Evolutionary conservation across 2,329 filamentous ascomycete genomes (phyloP), one percentile per base, ranked within the genome.

Genomic region (Aschersonia sp.): DNA sequence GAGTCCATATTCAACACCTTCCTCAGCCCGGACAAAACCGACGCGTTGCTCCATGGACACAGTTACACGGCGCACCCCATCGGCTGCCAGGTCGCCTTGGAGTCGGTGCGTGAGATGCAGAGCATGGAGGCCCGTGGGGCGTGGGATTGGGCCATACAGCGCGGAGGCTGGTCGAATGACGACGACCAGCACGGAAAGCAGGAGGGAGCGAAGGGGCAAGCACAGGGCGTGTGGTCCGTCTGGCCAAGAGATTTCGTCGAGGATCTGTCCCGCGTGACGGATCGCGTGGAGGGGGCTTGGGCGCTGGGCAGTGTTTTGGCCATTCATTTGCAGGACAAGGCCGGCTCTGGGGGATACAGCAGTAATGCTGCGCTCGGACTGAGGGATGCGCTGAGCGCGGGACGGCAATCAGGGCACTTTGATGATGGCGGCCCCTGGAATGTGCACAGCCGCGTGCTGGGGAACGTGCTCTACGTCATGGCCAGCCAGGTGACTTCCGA

Each of bases 21-120:
- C 58, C 67, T 76, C 10, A 81, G 81, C 46, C 69, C 76, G 1
- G 79, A 87, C 45, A 94, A 92, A 65, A 79, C 76, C 0, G 85
- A 90, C 54, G 87, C 87, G 0, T 64, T 94, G 5, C 68, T 94
- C 4, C 87, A 94, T 55, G 87, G 87, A 0, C 87, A 94, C 60
- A 90, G 85, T 60, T 94, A 94, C 63, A 94, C 87, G 0, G 87
- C 87, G 0, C 86, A 94, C 61, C 75, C 87, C 0, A 75, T 92
- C 1, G 87, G 87, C 0, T 94, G 86, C 55, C 77, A 83, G 43
- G 85, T 94, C 0, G 87, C 83, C 0, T 69, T 83, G n/a, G 76
- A 78, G 46, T 81, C 79, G 1, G 60, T 94, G 7, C 60, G 63
- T 7, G 70, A 71, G 40, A 76, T 90, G 71, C 60, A 68, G 43